These are phyloP conservation scores for Alnus rubra DNA, from an alignment of 306 rosid genomes.

Conservation along the genomic window DNA sequence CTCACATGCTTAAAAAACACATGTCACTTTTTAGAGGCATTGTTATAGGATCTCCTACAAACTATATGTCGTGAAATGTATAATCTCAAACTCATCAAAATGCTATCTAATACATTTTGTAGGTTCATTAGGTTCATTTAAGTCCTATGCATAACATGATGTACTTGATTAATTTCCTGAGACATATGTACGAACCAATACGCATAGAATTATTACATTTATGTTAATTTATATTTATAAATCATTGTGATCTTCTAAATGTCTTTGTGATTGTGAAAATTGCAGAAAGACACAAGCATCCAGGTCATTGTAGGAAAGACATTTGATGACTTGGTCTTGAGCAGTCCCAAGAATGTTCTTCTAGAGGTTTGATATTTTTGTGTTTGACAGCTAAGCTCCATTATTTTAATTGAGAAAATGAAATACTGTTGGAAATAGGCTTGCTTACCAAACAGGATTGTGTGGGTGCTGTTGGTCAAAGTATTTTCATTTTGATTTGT, in stretches of 20 bases:
- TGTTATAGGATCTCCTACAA: no score
- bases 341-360: slow-evolving; percentile 63
- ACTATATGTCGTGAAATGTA: not conserved
- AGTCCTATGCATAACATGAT: slow-evolving; percentile 12
- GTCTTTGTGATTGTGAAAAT: slow-evolving; percentile 24
- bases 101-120: not conserved
- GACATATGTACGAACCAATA: slow-evolving; percentile 3
- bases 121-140: not conserved
- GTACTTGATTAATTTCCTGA: not conserved
- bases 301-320: slow-evolving; percentile 69
- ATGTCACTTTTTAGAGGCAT: no score
- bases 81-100: not conserved
- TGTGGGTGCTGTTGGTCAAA: not conserved
- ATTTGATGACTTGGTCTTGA: slow-evolving; percentile 67
- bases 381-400: slow-evolving; percentile 7
- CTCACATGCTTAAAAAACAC: no score
- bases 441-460: not conserved
- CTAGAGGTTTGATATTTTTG: slow-evolving; percentile 68
- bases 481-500: not conserved
- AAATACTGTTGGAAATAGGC: not conserved
- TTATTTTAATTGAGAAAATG: not conserved
- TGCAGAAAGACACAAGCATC: slow-evolving; percentile 69
- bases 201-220: slow-evolving; percentile 5
- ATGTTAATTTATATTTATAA: slow-evolving; percentile 3
- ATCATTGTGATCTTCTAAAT: slow-evolving; percentile 1